phyloP scores from a whole-genome alignment of 768 basidiomycete species.

The Lactifluus subvellereus region DNA sequence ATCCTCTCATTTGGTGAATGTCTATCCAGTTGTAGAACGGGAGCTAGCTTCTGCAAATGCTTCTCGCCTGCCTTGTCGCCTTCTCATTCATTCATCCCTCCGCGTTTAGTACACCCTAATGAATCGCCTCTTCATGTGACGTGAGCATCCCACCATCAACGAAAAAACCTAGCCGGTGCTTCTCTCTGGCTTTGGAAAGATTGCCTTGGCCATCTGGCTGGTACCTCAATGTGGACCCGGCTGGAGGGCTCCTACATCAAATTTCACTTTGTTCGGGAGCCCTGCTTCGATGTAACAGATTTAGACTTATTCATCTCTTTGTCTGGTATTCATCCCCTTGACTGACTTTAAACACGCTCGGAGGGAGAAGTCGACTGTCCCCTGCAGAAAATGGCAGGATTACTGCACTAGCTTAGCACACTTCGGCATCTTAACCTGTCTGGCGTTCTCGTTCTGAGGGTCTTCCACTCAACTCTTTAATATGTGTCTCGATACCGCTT shows the following conservation, averaged over 20 bases:
- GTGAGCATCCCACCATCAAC: conserved; percentile 6
- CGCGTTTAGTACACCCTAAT: conserved; percentile 5
- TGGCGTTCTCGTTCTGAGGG: neutral
- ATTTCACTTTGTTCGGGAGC: conserved; percentile 5
- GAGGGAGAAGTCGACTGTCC: conserved; percentile 9
- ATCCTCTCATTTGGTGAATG: conserved; percentile 1
- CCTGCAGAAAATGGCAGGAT: conserved; percentile 18
- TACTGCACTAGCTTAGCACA: conserved; percentile 3
- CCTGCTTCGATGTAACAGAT: conserved; percentile 15
- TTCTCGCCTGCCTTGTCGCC: conserved; percentile 10
- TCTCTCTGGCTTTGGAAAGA: conserved; percentile 18
- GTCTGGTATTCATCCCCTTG: conserved; percentile 11
- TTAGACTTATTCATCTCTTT: conserved; percentile 7
- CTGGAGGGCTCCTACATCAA: conserved; percentile 1
- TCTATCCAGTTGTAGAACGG: neutral
- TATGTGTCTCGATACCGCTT: conserved; percentile 3
- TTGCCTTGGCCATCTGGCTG: conserved; percentile 7
- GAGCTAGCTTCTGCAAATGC: neutral
- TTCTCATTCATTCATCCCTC: neutral
- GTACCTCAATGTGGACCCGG: neutral
- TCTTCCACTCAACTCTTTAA: conserved; percentile 9
- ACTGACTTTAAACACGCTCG: conserved; percentile 3
- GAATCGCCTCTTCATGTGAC: conserved; percentile 17
- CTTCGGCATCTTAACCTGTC: conserved; percentile 11
- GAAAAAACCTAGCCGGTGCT: neutral